Conservation (phyloP, 1,284 basidiomycete genomes). For the Puccinia horiana region DNA sequence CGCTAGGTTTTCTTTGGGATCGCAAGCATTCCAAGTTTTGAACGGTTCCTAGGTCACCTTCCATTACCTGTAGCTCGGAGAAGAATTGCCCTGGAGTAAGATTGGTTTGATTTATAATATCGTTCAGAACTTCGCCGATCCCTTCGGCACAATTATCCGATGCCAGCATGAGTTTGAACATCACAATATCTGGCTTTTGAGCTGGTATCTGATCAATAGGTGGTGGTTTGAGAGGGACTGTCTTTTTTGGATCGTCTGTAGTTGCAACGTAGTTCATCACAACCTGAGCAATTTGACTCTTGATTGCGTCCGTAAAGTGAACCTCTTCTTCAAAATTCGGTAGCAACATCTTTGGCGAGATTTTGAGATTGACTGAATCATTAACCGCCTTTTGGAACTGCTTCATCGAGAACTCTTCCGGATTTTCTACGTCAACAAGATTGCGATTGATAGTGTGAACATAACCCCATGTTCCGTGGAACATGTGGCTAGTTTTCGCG, state of each 20-base stretch:
- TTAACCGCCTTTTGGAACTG: background rate
- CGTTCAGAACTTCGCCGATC: background rate
- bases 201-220: background rate
- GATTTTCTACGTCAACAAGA: background rate
- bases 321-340: background rate
- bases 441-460: background rate
- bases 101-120: background rate
- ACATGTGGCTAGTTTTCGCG: background rate
- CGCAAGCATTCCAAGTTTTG: background rate
- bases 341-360: background rate
- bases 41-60: background rate
- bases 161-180: conserved; percentile 4
- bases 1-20: background rate
- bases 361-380: background rate
- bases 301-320: background rate
- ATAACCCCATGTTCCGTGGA: background rate
- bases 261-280: background rate
- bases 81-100: background rate
- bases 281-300: background rate
- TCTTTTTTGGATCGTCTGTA: background rate
- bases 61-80: background rate
- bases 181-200: background rate
- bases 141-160: background rate
- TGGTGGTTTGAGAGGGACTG: background rate
- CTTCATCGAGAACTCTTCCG: background rate